Evolutionary conservation across 192 early-diverging fungal species (phyloP).

Genomic region (Gryganskiella cystojenkinii): DNA sequence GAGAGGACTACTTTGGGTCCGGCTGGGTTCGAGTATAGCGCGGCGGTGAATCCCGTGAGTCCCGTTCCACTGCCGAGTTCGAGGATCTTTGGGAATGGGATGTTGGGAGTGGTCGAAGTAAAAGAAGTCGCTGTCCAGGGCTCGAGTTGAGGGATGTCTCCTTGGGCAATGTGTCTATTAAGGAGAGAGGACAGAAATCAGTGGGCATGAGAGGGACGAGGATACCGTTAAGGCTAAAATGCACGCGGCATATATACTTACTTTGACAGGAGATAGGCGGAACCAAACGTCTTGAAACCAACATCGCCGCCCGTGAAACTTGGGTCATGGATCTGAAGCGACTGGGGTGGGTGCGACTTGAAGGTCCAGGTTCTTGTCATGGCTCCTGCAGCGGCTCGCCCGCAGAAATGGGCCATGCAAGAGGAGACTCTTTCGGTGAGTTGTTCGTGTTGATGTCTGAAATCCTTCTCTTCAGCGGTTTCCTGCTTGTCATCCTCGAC

Average conservation of each 20-base stretch:
- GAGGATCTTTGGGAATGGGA: slow-evolving; percentile 45
- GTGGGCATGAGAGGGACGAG: not conserved
- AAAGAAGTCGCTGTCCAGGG: slow-evolving; percentile 33
- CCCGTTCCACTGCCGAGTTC: slow-evolving; percentile 68
- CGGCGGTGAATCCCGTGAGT: slow-evolving; percentile 58
- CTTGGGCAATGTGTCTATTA: slow-evolving; percentile 48
- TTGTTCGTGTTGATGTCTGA: slow-evolving; percentile 20
- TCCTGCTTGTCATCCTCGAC: slow-evolving; percentile 13
- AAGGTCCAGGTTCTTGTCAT: slow-evolving; percentile 51
- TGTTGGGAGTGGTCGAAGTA: not conserved
- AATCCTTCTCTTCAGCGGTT: slow-evolving; percentile 20
- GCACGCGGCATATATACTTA: slow-evolving; percentile 27
- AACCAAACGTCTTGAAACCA: slow-evolving; percentile 68
- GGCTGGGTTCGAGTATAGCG: slow-evolving; percentile 44
- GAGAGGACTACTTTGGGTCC: slow-evolving; percentile 55
- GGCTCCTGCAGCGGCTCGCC: slow-evolving; percentile 44
- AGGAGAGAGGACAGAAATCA: not conserved
- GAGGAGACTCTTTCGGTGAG: slow-evolving; percentile 41
- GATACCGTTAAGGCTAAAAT: not conserved
- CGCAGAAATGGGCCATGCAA: slow-evolving; percentile 45
- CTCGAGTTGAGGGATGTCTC: slow-evolving; percentile 50
- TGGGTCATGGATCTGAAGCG: slow-evolving; percentile 59
- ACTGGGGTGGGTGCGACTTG: slow-evolving; percentile 25
- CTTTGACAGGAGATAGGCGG: slow-evolving; percentile 63
- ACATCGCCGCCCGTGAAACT: slow-evolving; percentile 62